Percentiles rank a stretch among this genome's conserved stretches.
These are phyloP conservation scores for Botrytis tulipae DNA, from an alignment of 2,329 filamentous ascomycete genomes.

Conservation along the genomic window DNA sequence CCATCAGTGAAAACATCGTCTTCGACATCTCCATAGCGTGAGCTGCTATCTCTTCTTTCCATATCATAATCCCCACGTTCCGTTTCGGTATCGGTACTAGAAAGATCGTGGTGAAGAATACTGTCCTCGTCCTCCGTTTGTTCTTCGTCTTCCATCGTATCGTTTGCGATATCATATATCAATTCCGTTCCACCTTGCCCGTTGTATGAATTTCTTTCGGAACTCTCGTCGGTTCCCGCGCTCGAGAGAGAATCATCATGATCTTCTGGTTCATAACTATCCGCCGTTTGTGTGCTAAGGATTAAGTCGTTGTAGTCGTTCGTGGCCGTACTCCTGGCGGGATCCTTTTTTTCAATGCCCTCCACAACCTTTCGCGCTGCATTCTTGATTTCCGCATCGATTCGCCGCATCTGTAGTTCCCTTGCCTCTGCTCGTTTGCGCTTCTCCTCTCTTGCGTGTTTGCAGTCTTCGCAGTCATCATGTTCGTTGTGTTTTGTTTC, in stretches of 20 bases:
- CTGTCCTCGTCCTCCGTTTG: conserved; percentile 22
- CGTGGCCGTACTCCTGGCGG: not conserved
- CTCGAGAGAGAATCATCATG: conserved; percentile 18
- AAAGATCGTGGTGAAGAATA: conserved; percentile 15
- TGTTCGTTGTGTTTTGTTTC: conserved; percentile 20
- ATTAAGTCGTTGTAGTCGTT: conserved; percentile 37
- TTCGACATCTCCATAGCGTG: conserved; percentile 38
- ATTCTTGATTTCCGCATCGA: conserved; percentile 53
- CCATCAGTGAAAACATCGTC: conserved; percentile 39
- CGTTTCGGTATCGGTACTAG: conserved; percentile 8
- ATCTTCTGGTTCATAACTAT: conserved; percentile 32
- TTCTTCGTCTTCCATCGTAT: conserved; percentile 26
- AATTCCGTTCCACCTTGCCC: conserved; percentile 29
- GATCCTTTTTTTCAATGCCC: conserved; percentile 45
- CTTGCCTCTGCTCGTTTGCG: conserved; percentile 22
- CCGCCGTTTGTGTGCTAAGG: conserved; percentile 38
- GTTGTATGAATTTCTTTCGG: conserved; percentile 28
- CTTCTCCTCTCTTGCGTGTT: conserved; percentile 27
- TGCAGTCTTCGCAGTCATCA: conserved; percentile 17
- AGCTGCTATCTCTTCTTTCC: conserved; percentile 35
- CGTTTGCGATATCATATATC: conserved; percentile 26
- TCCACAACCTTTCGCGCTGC: conserved; percentile 52
- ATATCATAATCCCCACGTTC: not conserved
- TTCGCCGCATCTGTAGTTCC: conserved; percentile 36
- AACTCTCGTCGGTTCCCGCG: conserved; percentile 35